A percentile compares a stretch with the other conserved stretches of the same genome.
These are phyloP conservation scores for Physcomitrium patens DNA, from an alignment of 225 moss, liverwort and hornwort genomes.

Conservation along the genomic window DNA sequence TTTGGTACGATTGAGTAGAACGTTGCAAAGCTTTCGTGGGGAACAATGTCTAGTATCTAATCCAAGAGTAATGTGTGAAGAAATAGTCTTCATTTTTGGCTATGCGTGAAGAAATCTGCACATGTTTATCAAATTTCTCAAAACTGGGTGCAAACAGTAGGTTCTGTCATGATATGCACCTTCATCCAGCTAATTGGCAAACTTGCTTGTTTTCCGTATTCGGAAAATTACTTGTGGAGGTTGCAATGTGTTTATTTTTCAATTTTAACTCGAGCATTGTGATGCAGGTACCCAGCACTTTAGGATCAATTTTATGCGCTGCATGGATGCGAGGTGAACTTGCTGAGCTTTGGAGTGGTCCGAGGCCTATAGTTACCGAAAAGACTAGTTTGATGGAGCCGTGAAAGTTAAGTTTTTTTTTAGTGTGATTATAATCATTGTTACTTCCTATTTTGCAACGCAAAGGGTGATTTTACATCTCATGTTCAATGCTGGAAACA, in stretches of 20 bases:
- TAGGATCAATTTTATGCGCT: conserved; percentile 61
- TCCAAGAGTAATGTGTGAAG: too few relatives aligned
- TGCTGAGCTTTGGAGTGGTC: conserved; percentile 92
- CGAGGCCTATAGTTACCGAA: conserved; percentile 87
- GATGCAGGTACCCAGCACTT: conserved; percentile 53
- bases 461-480: too few relatives aligned
- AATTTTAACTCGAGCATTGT: not conserved
- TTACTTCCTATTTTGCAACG: too few relatives aligned
- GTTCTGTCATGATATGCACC: too few relatives aligned
- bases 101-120: too few relatives aligned
- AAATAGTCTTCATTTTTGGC: too few relatives aligned
- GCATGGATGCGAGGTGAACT: conserved; percentile 92
- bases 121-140: too few relatives aligned
- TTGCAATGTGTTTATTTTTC: not conserved
- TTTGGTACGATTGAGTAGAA: conserved; percentile 53
- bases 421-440: too few relatives aligned
- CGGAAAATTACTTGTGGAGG: not conserved
- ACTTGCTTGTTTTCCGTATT: not conserved
- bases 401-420: conserved; percentile 26
- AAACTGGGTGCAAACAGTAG: too few relatives aligned
- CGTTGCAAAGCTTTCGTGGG: conserved; percentile 6
- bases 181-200: not conserved
- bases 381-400: conserved; percentile 83
- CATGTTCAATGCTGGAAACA: too few relatives aligned
- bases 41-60: too few relatives aligned